Evolutionary conservation across 2,329 filamentous ascomycete species (phyloP).

Genomic region (Penicillium sp.): DNA sequence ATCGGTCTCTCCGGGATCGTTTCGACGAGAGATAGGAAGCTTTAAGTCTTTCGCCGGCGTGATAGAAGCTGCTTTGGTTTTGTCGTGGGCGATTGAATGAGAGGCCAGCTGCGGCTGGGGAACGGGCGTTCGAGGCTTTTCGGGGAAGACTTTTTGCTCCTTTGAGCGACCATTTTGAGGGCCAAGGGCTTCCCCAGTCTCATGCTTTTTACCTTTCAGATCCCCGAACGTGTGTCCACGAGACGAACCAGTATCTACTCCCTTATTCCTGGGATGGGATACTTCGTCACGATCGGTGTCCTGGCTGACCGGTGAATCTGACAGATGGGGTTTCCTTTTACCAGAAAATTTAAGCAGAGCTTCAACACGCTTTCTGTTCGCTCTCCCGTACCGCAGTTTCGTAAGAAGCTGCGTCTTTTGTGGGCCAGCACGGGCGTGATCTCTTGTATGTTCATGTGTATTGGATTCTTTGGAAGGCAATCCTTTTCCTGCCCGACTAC

Average conservation of each 20-base stretch:
- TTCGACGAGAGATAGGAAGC: slow-evolving; percentile 30
- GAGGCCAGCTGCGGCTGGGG: slow-evolving; percentile 27
- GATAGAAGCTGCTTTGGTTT: slow-evolving; percentile 23
- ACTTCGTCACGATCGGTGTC: slow-evolving; percentile 19
- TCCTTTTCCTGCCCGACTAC: slow-evolving; percentile 1
- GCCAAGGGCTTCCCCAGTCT: slow-evolving; percentile 21
- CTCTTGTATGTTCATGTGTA: slow-evolving; percentile 5
- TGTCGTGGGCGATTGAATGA: slow-evolving; percentile 23
- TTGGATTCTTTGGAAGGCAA: slow-evolving; percentile 7
- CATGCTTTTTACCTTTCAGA: slow-evolving; percentile 16
- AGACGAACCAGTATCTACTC: slow-evolving; percentile 9
- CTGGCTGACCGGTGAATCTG: slow-evolving; percentile 20
- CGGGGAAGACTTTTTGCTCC: slow-evolving; percentile 23
- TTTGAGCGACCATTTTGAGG: slow-evolving; percentile 31
- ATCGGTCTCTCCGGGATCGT: slow-evolving; percentile 35
- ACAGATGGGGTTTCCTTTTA: slow-evolving; percentile 27
- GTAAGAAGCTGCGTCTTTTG: slow-evolving; percentile 35
- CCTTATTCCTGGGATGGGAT: slow-evolving; percentile 13
- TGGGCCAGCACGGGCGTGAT: slow-evolving; percentile 1
- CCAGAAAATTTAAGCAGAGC: slow-evolving; percentile 38
- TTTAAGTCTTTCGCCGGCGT: slow-evolving; percentile 40
- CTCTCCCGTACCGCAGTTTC: slow-evolving; percentile 46
- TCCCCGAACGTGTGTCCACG: slow-evolving; percentile 11
- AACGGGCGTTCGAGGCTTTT: slow-evolving; percentile 33
- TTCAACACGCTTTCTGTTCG: slow-evolving; percentile 42